Evolutionary conservation across 805 yeast genomes (phyloP).

Genomic region (Candida hispaniensis): DNA sequence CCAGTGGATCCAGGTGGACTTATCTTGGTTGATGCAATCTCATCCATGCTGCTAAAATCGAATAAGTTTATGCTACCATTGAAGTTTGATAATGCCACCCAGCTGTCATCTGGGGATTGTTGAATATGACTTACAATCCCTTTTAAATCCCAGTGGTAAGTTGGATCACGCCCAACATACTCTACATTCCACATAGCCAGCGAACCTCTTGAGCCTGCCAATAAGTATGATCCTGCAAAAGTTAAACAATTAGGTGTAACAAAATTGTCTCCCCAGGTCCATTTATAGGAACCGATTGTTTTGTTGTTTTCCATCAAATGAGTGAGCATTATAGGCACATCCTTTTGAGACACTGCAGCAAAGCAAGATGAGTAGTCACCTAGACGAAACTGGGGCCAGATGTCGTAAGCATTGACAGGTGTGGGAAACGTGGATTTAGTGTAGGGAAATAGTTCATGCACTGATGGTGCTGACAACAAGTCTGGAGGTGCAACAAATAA

Average conservation of each 20-base stretch:
- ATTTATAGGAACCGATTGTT: constrained; percentile 8
- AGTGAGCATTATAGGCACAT: constrained; percentile 20
- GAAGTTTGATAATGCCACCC: constrained; percentile 5
- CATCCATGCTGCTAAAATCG: constrained; percentile 3
- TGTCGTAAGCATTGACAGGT: constrained; percentile 17
- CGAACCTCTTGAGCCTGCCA: constrained; percentile 8
- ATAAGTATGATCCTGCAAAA: constrained; percentile 8
- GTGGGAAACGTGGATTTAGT: constrained; percentile 16
- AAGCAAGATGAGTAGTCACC: constrained; percentile 16
- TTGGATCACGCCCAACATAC: constrained; percentile 17
- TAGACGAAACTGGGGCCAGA: constrained; percentile 19
- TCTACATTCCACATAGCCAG: constrained; percentile 10
- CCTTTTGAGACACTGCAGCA: constrained; percentile 18
- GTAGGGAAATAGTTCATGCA: constrained; percentile 17
- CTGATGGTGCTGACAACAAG: constrained; percentile 12
- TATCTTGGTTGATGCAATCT: constrained; percentile 1
- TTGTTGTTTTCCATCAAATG: constrained; percentile 15
- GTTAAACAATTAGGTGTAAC: constrained; percentile 3
- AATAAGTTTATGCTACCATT: constrained; percentile 1
- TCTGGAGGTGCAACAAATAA: constrained; percentile 20
- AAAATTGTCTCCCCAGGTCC: constrained; percentile 13
- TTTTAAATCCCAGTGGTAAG: constrained; percentile 9
- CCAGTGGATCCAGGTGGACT: constrained; percentile 18
- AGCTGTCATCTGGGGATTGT: constrained; percentile 3
- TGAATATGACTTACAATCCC: constrained; percentile 1